phyloP scores from a whole-genome alignment of 2,329 filamentous ascomycete species.

The Chaetomium strumarium region DNA sequence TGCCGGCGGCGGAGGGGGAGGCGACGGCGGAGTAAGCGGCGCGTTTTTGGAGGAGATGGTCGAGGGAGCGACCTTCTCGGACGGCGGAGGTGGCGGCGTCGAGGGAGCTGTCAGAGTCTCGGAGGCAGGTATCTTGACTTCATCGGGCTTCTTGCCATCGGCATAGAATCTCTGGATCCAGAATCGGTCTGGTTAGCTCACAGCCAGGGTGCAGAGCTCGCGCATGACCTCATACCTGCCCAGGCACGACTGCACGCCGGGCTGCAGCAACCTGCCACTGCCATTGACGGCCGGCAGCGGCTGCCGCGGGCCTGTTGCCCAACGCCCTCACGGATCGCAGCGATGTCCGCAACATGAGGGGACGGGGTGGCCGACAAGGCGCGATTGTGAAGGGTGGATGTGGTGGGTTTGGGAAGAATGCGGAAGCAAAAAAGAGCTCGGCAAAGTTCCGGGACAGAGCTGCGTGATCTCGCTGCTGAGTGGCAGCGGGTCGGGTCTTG shows the following conservation, averaged over 20 bases:
- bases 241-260: slow-evolving; percentile 34
- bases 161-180: slow-evolving; percentile 51
- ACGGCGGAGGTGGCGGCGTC: slow-evolving; percentile 34
- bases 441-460: slow-evolving; percentile 21
- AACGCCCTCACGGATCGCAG: slow-evolving; percentile 58
- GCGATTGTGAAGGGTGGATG: slow-evolving; percentile 24
- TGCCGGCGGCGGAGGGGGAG: slow-evolving; percentile 33
- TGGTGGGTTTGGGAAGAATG: slow-evolving; percentile 26
- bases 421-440: slow-evolving; percentile 29
- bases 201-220: slow-evolving; percentile 22
- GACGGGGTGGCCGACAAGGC: slow-evolving; percentile 41
- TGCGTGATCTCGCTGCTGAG: slow-evolving; percentile 2
- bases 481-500: not conserved
- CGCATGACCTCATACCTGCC: slow-evolving; percentile 33
- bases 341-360: slow-evolving; percentile 64
- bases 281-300: slow-evolving; percentile 55
- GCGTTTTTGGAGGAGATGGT: slow-evolving; percentile 35
- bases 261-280: slow-evolving; percentile 47
- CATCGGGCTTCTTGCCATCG: slow-evolving; percentile 47
- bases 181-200: slow-evolving; percentile 18
- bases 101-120: slow-evolving; percentile 47
- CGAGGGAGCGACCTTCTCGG: slow-evolving; percentile 33
- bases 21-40: slow-evolving; percentile 38
- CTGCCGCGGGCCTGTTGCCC: slow-evolving; percentile 48
- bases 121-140: slow-evolving; percentile 48